Evolutionary conservation across 73 alveolate genomes (phyloP).

Genomic region (Breviolum minutum): DNA sequence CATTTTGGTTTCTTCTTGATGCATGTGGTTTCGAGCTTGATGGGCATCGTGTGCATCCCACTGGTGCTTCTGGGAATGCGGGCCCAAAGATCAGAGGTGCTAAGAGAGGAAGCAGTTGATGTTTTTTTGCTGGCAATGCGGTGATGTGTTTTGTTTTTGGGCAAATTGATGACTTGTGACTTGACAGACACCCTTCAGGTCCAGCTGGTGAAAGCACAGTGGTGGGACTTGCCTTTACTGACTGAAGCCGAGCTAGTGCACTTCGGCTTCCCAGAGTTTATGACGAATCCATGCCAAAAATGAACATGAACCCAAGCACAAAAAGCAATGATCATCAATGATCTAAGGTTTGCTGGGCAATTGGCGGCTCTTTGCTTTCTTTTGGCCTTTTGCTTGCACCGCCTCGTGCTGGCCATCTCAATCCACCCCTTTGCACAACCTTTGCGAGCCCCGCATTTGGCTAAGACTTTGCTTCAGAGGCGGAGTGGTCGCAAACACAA

Average conservation of each 20-base stretch:
- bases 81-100: slow-evolving; percentile 15
- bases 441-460: slow-evolving; percentile 44
- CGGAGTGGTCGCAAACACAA: not conserved
- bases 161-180: not conserved
- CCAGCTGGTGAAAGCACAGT: not conserved
- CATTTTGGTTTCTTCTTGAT: slow-evolving; percentile 54
- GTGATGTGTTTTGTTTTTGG: not conserved
- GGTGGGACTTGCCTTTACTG: slow-evolving; percentile 28
- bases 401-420: slow-evolving; percentile 6
- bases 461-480: slow-evolving; percentile 87
- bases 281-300: not conserved
- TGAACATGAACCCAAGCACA: not conserved
- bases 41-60: not conserved
- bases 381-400: slow-evolving; percentile 10
- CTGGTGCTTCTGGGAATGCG: slow-evolving; percentile 9
- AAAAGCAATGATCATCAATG: not conserved
- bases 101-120: not conserved
- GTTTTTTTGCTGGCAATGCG: not conserved
- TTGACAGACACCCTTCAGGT: not conserved
- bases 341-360: slow-evolving; percentile 15
- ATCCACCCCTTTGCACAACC: slow-evolving; percentile 68
- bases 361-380: slow-evolving; percentile 16
- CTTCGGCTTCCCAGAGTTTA: not conserved
- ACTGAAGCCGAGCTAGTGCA: not conserved
- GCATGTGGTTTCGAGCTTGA: not conserved